phyloP scores from a whole-genome alignment of 2,329 filamentous ascomycete species.

The Beauveria asiatica region DNA sequence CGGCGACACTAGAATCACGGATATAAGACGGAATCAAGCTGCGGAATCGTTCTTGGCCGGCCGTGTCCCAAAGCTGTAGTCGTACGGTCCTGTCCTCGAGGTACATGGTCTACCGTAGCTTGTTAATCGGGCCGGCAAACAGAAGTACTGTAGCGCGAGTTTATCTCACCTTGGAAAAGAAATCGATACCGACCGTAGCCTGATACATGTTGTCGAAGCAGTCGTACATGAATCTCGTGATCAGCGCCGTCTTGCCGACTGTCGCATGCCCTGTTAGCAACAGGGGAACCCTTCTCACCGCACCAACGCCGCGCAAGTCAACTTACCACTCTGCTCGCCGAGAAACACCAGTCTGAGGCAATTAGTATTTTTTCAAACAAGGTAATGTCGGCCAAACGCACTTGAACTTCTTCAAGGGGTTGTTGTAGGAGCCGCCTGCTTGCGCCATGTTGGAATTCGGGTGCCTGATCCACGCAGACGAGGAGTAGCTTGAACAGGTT shows the following conservation, averaged over 20 bases:
- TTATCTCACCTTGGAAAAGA: constrained; percentile 77
- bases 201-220: constrained; percentile 99
- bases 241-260: constrained; percentile 98
- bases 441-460: constrained; percentile 61
- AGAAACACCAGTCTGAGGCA: constrained; percentile 78
- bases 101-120: constrained; percentile 75
- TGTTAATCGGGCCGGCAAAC: not conserved
- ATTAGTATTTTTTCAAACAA: constrained; percentile 18
- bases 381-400: constrained; percentile 31
- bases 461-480: constrained; percentile 8
- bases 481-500: constrained; percentile 10
- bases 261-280: constrained; percentile 20
- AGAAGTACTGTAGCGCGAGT: not conserved
- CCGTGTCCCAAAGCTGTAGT: constrained; percentile 96
- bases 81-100: constrained; percentile 96
- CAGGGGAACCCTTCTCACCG: constrained; percentile 6
- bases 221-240: constrained; percentile 99
- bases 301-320: constrained; percentile 23
- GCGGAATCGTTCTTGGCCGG: constrained; percentile 93
- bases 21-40: constrained; percentile 98
- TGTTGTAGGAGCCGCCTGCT: constrained; percentile 82
- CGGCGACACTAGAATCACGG: constrained; percentile 92
- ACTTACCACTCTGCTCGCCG: constrained; percentile 91
- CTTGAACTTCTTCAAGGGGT: constrained; percentile 99
- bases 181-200: constrained; percentile 98